phyloP scores from a whole-genome alignment of 2,329 filamentous ascomycete genomes.

The Xylogone sp. region DNA sequence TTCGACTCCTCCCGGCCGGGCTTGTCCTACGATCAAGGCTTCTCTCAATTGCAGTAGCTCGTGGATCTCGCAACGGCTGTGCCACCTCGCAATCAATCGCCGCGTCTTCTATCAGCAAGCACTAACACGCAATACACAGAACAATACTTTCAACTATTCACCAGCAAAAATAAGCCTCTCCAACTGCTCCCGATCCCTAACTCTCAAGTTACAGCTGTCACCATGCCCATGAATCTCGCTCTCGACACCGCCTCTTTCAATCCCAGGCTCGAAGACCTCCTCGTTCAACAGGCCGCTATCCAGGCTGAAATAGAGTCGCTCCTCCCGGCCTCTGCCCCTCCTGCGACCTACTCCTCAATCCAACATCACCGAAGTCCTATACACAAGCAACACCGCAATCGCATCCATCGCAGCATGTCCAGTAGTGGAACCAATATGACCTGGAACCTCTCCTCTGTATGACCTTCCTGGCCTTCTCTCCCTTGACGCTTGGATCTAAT shows the following conservation, averaged over 20 bases:
- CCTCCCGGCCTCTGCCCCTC: neutral
- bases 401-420: constrained; percentile 25
- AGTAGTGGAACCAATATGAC: constrained; percentile 23
- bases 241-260: neutral
- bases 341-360: constrained; percentile 7
- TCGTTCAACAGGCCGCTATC: constrained; percentile 20
- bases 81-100: neutral
- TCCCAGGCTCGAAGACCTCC: constrained; percentile 11
- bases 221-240: neutral
- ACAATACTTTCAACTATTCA: neutral
- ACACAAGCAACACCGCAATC: constrained; percentile 19
- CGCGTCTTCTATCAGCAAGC: neutral
- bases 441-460: constrained; percentile 22
- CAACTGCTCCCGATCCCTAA: neutral
- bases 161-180: neutral
- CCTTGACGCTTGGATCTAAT: constrained; percentile 17
- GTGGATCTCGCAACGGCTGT: neutral
- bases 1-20: too few species aligned
- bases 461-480: constrained; percentile 11
- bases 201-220: constrained; percentile 12
- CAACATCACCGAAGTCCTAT: constrained; percentile 21
- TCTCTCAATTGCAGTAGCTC: neutral
- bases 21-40: too few species aligned
- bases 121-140: too few species aligned
- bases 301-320: constrained; percentile 21